Evolutionary conservation across 495 filamentous ascomycete species (phyloP), one percentile per base, ranked within the genome.

Genomic region (Aspergillus campestris): DNA sequence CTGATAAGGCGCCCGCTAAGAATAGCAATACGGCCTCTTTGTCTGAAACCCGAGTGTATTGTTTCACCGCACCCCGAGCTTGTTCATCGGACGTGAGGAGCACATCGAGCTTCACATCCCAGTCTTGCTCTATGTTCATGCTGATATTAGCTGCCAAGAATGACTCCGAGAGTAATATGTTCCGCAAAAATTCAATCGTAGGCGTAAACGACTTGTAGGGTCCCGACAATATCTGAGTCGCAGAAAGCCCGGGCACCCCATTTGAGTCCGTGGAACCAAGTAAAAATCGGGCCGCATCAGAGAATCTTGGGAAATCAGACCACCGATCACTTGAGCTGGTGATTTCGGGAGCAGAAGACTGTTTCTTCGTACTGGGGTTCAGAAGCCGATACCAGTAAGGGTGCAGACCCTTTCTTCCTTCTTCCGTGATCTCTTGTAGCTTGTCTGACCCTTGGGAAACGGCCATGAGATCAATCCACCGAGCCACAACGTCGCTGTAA

Each of bases 381-480:
- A 82, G 57, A 45, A 87, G 74, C 38, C 70, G 69, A 59, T 84
- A 84, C 81, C 85, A 88, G 55, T 88, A 85, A 8, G 86, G 85
- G 64, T 85, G 83, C 2, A 94, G 75, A 3, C 92, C 92, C 60
- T 90, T 89, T 46, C 78, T 84, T 3, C 87, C 92, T 65, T 98
- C 91, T 59, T 97, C 92, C 0, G 86, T 61, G 0, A 95, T 80
- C 56, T 96, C 91, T 34, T 82, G 83, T 38, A 84, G 75, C 55
- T 87, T 82, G 5, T 70, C 65, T 8, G 62, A 56, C 1, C 75
- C 74, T 13, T 72, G 73, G 31, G 82, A 78, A 34, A 94, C 62
- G 34, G 89, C 89, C 49, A 95, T 72, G 29, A 96, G 70, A 64
- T 95, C 77, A 38, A 94, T 84, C 88, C 88, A 97, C 36, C 91